Percentiles rank a stretch among this genome's conserved stretches.
Conservation (phyloP, 352 stramenopile species). For the Elongisporangium prolatum region DNA sequence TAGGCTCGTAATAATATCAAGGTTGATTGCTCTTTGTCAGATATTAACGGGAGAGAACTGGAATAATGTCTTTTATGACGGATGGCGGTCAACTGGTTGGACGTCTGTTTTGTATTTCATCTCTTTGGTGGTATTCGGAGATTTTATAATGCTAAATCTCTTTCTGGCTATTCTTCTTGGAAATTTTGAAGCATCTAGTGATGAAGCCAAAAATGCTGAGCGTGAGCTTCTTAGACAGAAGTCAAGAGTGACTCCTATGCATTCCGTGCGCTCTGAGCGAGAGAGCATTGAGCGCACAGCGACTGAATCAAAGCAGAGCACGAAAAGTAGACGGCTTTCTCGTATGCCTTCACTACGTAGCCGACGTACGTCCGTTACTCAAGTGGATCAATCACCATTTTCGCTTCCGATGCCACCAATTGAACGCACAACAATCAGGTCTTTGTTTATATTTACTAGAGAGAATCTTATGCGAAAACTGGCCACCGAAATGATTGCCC, state of each 20-base stretch:
- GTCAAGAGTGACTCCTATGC: conserved; percentile 18
- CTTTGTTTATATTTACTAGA: conserved; percentile 36
- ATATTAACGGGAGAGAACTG: conserved; percentile 92
- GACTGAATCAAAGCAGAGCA: conserved; percentile 6
- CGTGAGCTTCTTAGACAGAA: conserved; percentile 29
- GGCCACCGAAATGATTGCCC: conserved; percentile 39
- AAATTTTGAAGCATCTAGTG: conserved; percentile 79
- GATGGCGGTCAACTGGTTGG: conserved; percentile 64
- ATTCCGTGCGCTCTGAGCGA: conserved; percentile 10
- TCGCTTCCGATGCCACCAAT: not conserved
- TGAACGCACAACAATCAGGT: conserved; percentile 7
- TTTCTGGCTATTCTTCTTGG: conserved; percentile 90
- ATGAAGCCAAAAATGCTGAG: conserved; percentile 41
- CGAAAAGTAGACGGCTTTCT: conserved; percentile 14
- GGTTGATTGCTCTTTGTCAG: conserved; percentile 28
- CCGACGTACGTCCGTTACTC: not conserved
- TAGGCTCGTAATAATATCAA: not conserved
- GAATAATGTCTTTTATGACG: conserved; percentile 89
- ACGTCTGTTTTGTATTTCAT: conserved; percentile 72
- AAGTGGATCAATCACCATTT: conserved; percentile 7
- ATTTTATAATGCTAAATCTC: conserved; percentile 91
- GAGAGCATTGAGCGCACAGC: not conserved
- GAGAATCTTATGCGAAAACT: conserved; percentile 48
- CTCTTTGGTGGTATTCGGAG: conserved; percentile 79
- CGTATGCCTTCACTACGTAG: not conserved